Base-by-base conservation (phyloP, 495 filamentous ascomycete genomes). In the Tuber melanosporum region DNA sequence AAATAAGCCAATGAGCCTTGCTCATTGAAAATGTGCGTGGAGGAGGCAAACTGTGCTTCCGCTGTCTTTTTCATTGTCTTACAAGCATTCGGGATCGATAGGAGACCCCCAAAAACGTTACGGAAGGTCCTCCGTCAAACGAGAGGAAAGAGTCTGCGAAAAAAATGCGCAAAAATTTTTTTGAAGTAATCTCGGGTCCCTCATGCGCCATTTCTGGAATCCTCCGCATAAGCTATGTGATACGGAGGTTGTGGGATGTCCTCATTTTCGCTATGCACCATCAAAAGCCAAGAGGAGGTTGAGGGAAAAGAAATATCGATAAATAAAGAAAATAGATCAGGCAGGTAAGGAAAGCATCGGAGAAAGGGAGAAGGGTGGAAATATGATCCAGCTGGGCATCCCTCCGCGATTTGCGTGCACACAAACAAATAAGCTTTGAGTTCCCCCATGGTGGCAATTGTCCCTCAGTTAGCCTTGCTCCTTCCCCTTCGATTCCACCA, bases 391-490 rank as follows among this genome's bases (percentile, higher is more conserved):
- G 26, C 26, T 66, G 57, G 26, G 26, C 26, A 66, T 66, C 26
- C 32, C 36, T 19, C 57, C 57, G 57, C 15, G 26, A 66, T 66
- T 36, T 32, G 57, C 57, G 57, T 66, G 22, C 49, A 57, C 9
- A 36, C 57, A 66, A 36, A 66, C 57, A 66, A 66, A 36, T 66
- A 26, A 26, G 26, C 57, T 32, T 66, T 36, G 57, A 66, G 57
- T 17, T 36, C 26, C 57, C 26, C 57, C 57, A 19, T 66, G 57
- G 32, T 17, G 57, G 57, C 26, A 66, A 36, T 66, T 66, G 57
- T 66, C 57, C 57, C 57, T 66, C 57, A 66, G 32, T 26, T 66
- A 66, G 26, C 14, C 75, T 41, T 57, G 17, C 36, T 74, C 69
- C 26, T 32, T 46, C 57, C 71, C n/a, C 42, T 73, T 77, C 49